Conservation (phyloP, 2,329 filamentous ascomycete genomes). For the Botrytis tulipae region DNA sequence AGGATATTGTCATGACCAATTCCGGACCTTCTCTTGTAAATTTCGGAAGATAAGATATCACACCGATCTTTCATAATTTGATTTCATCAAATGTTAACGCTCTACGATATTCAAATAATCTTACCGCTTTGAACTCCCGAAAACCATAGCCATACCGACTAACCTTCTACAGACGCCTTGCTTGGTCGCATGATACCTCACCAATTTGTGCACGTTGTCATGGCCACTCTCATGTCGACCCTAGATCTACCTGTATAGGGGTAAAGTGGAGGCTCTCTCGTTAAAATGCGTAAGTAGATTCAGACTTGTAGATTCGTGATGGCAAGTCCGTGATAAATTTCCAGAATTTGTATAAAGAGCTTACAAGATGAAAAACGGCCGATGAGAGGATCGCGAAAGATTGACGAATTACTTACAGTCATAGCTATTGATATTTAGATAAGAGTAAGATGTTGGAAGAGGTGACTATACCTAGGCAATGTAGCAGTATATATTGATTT, state of each 20-base stretch:
- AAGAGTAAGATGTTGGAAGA: neutral
- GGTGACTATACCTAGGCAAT: too few relatives aligned
- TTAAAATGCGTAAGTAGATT: neutral
- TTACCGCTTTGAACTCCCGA: neutral
- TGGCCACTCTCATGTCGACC: too few relatives aligned
- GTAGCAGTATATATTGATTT: too few relatives aligned
- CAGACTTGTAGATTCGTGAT: neutral
- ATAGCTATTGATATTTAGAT: neutral
- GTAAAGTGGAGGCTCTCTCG: neutral
- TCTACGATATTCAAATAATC: neutral
- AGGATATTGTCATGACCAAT: fast-evolving
- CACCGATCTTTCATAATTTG: neutral
- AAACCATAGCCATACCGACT: neutral
- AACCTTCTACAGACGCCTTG: neutral
- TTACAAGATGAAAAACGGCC: neutral
- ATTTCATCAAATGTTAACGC: neutral
- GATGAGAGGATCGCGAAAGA: fast-evolving
- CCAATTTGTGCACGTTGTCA: too few relatives aligned
- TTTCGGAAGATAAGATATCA: neutral
- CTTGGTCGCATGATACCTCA: neutral
- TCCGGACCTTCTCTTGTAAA: neutral
- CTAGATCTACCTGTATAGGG: neutral
- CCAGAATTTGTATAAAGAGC: fast-evolving
- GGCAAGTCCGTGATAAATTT: neutral
- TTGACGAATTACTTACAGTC: neutral